These are phyloP conservation scores for Mortierella sp. DNA, from an alignment of 371 early-diverging fungal species.

Conservation along the genomic window DNA sequence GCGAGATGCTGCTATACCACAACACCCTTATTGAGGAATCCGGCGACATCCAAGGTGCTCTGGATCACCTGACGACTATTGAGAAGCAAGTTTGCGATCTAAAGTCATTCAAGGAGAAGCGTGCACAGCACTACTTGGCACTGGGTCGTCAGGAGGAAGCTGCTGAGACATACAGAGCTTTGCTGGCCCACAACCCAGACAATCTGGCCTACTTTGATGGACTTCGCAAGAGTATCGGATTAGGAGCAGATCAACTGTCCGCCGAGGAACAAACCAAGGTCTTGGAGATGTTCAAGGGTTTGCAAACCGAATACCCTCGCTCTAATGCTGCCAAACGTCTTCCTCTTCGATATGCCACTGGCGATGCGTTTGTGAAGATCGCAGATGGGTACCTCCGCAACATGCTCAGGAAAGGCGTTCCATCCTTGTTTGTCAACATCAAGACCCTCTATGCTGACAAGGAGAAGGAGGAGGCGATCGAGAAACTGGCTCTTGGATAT, in stretches of 20 bases:
- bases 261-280: slow-evolving; percentile 54
- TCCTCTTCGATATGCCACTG: slow-evolving; percentile 79
- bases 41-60: slow-evolving; percentile 79
- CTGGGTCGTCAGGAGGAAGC: slow-evolving; percentile 78
- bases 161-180: slow-evolving; percentile 73
- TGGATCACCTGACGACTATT: slow-evolving; percentile 80
- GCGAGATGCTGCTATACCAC: slow-evolving; percentile 83
- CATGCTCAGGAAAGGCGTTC: slow-evolving; percentile 90
- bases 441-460: slow-evolving; percentile 77
- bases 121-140: slow-evolving; percentile 73
- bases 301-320: slow-evolving; percentile 79
- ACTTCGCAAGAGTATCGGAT: slow-evolving; percentile 65
- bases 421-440: slow-evolving; percentile 88
- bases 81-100: slow-evolving; percentile 78
- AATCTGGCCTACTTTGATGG: slow-evolving; percentile 75
- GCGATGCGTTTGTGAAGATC: slow-evolving; percentile 73
- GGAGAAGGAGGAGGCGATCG: slow-evolving; percentile 74
- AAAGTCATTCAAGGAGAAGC: slow-evolving; percentile 78
- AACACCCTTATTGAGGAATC: slow-evolving; percentile 82
- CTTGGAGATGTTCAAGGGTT: slow-evolving; percentile 64
- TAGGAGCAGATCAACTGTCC: slow-evolving; percentile 39
- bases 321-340: slow-evolving; percentile 83
- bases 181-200: slow-evolving; percentile 88
- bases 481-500: slow-evolving; percentile 72
- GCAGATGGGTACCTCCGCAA: slow-evolving; percentile 74